Percentiles rank a stretch among this genome's conserved stretches.
Evolutionary conservation across 1,139 yeast species (phyloP).

Genomic region (Suhomyces wounanorum): DNA sequence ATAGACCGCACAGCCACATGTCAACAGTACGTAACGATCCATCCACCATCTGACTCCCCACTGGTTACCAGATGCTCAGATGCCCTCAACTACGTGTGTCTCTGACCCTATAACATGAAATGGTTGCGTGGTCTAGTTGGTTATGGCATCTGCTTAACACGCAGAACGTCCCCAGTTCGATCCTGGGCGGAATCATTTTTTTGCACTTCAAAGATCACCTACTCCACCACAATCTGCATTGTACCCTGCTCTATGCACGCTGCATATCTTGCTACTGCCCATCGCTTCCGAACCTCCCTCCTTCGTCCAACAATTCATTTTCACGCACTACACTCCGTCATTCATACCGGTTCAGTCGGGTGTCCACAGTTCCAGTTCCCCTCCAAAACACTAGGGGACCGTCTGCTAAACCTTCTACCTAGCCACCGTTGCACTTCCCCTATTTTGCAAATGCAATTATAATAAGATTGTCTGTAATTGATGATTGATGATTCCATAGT

Average conservation of each 20-base stretch:
- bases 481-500: not conserved
- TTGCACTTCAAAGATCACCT: slow-evolving; percentile 11
- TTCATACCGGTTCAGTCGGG: not conserved
- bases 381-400: not conserved
- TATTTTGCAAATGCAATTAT: not conserved
- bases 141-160: slow-evolving; percentile 86
- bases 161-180: slow-evolving; percentile 99
- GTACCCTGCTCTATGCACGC: not conserved
- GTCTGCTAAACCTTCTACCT: not conserved
- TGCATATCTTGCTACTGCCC: not conserved
- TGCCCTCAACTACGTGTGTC: too few relatives aligned
- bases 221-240: not conserved
- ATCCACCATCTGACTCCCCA: too few relatives aligned
- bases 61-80: too few relatives aligned
- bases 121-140: slow-evolving; percentile 16
- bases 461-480: not conserved
- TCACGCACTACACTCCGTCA: not conserved
- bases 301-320: not conserved
- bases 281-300: not conserved
- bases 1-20: not conserved
- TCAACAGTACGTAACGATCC: not conserved
- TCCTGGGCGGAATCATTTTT: slow-evolving; percentile 94
- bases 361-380: not conserved
- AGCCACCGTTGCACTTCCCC: not conserved
- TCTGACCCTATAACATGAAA: not conserved